Evolutionary conservation across 164 flowering plant species (phyloP), one percentile per base, ranked within the genome.

Genomic region (Brasenia schreberi): DNA sequence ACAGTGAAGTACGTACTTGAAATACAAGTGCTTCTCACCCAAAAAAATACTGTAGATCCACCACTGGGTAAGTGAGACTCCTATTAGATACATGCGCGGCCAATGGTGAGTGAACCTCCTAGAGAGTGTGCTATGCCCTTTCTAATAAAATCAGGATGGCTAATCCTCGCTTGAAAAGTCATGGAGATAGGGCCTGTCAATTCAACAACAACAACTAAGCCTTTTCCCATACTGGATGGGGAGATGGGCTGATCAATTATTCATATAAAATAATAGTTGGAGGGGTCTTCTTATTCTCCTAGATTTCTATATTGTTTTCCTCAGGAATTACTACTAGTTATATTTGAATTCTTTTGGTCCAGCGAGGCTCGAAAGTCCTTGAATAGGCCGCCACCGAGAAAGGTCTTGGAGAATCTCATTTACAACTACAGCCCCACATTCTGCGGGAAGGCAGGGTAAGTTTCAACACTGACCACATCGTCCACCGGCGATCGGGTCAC

Each of bases 371-470:
- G 97, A 77, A 91, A 84, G 72, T 94, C 99, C 14, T 60, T 70
- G 44, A 94, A 88, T 80, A 78, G 94, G 71, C 94, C 99, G 53
- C 76, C 85, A 69, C 60, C 81, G 23, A 75, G 65, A 6, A 69
- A 81, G 64, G 89, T 94, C 56, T 85, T 87, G 2, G 89, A 83
- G 77, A 85, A 86, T 70, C 90, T 94, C 45, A 91, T 94, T 63
- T 94, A 94, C 79, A 94, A 94, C 68, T 85, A 89, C 78, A 89
- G 85, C 70, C 96, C 99, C 64, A 91, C 96, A 2, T 91, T 75
- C 64, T 82, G 93, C 73, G 99, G 99, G 64, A 88, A 81, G 75
- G 87, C 85, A 49, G 97, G 99, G 99, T 94, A 83, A 81, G 80
- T 12, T 45, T 45, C 7, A 43, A 17, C 19, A 66, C 45, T 39